These are phyloP conservation scores for Chalciporus chontae DNA, from an alignment of 768 basidiomycete genomes.

Conservation along the genomic window DNA sequence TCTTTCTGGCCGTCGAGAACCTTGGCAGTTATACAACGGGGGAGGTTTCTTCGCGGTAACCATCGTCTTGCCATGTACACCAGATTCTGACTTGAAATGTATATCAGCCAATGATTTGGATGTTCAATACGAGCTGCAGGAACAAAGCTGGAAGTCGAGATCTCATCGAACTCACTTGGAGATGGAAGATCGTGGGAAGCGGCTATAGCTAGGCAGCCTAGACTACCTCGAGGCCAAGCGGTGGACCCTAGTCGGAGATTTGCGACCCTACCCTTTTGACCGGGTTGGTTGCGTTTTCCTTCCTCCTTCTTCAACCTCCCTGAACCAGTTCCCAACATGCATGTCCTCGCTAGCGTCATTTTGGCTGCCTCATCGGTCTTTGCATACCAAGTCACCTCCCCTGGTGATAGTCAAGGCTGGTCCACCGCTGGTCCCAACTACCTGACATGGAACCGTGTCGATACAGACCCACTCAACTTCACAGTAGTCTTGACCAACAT, in stretches of 20 bases:
- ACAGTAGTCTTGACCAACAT: slow-evolving; percentile 64
- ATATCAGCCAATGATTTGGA: not conserved
- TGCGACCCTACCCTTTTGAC: not conserved
- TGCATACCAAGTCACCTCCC: slow-evolving; percentile 62
- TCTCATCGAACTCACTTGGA: not conserved
- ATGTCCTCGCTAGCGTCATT: slow-evolving; percentile 38
- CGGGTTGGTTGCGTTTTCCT: slow-evolving; percentile 5
- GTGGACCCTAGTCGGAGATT: slow-evolving; percentile 8
- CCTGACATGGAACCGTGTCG: slow-evolving; percentile 61
- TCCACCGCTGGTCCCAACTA: slow-evolving; percentile 48
- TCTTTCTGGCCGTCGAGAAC: too few species aligned
- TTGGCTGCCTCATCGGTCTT: slow-evolving; percentile 52
- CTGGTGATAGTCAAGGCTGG: slow-evolving; percentile 51
- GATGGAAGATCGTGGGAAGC: slow-evolving; percentile 21
- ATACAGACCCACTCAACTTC: slow-evolving; percentile 67
- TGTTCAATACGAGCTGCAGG: not conserved
- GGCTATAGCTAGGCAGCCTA: too few species aligned
- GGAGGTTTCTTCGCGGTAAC: too few species aligned
- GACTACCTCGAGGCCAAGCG: not conserved
- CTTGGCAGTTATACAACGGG: too few species aligned
- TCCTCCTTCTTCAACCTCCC: slow-evolving; percentile 14
- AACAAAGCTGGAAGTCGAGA: not conserved
- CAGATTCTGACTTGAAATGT: not conserved
- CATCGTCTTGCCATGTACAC: too few species aligned
- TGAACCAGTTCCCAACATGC: slow-evolving; percentile 37